Conservation (phyloP, 331 rosid genomes). For the Dryas integrifolia region DNA sequence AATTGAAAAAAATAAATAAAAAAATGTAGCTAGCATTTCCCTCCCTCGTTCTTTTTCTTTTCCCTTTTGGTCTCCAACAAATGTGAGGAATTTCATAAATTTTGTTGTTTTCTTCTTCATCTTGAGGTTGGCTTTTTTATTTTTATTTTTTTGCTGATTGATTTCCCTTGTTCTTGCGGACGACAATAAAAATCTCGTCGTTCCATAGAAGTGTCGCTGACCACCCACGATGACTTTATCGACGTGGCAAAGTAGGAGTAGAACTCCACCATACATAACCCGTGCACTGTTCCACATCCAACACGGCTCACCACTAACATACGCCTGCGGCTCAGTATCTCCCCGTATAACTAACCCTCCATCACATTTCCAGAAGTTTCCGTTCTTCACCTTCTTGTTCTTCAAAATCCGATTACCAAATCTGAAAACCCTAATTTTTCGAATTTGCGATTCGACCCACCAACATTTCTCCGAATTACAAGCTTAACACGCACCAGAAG, state of each 20-base stretch:
- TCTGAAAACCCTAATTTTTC: conserved; percentile 3
- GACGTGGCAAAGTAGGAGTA: neutral
- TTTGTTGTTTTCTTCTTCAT: too few relatives aligned
- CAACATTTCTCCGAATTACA: neutral
- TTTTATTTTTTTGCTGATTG: too few relatives aligned
- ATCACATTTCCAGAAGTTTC: neutral
- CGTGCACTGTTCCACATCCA: neutral
- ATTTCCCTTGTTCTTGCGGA: too few relatives aligned
- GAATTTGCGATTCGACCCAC: neutral
- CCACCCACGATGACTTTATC: too few relatives aligned
- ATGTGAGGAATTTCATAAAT: too few relatives aligned
- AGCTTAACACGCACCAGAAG: neutral
- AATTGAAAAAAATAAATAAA: too few relatives aligned
- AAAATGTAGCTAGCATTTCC: too few relatives aligned
- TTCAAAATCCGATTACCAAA: neutral
- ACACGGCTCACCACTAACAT: neutral
- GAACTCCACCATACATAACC: neutral
- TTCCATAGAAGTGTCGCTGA: too few relatives aligned
- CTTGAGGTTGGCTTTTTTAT: too few relatives aligned
- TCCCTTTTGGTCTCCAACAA: too few relatives aligned
- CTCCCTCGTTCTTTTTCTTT: too few relatives aligned
- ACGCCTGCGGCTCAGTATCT: neutral
- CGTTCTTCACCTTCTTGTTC: neutral
- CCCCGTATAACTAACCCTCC: neutral
- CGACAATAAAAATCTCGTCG: too few relatives aligned